These are phyloP conservation scores for Penicillium paneum DNA, from an alignment of 2,329 filamentous ascomycete species.

Conservation along the genomic window DNA sequence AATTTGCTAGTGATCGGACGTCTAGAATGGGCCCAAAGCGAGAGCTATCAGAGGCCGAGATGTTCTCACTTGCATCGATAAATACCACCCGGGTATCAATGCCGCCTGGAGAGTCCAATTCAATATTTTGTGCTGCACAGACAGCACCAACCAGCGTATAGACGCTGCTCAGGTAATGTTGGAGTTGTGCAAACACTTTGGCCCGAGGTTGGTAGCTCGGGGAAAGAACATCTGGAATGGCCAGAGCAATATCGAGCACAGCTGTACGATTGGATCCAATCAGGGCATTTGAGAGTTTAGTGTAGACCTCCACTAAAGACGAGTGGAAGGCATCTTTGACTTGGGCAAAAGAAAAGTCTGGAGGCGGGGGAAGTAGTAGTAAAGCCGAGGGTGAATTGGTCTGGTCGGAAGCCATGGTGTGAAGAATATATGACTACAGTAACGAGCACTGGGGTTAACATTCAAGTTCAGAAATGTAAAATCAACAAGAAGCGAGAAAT, in stretches of 20 bases:
- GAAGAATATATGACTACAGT: slow-evolving; percentile 3
- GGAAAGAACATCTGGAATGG: slow-evolving; percentile 59
- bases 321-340: slow-evolving; percentile 60
- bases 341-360: slow-evolving; percentile 50
- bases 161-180: slow-evolving; percentile 69
- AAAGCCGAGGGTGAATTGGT: slow-evolving; percentile 40
- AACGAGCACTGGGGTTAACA: background rate
- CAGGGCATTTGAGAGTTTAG: slow-evolving; percentile 44
- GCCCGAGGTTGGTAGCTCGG: slow-evolving; percentile 51
- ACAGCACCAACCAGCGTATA: slow-evolving; percentile 75
- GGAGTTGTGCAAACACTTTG: slow-evolving; percentile 63
- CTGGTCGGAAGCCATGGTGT: slow-evolving; percentile 26
- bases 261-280: slow-evolving; percentile 32
- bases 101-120: slow-evolving; percentile 65
- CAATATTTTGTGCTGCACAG: slow-evolving; percentile 61
- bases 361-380: slow-evolving; percentile 62
- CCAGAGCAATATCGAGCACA: slow-evolving; percentile 60
- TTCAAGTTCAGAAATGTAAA: background rate
- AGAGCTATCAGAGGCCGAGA: slow-evolving; percentile 16
- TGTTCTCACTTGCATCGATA: slow-evolving; percentile 52
- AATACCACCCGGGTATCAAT: slow-evolving; percentile 75
- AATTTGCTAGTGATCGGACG: slow-evolving; percentile 47
- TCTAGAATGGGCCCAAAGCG: slow-evolving; percentile 51
- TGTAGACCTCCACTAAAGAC: slow-evolving; percentile 56
- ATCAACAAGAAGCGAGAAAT: background rate